Evolutionary conservation across 2,329 filamentous ascomycete genomes (phyloP), one percentile per base, ranked within the genome.

Genomic region (Xylariaceae sp.): DNA sequence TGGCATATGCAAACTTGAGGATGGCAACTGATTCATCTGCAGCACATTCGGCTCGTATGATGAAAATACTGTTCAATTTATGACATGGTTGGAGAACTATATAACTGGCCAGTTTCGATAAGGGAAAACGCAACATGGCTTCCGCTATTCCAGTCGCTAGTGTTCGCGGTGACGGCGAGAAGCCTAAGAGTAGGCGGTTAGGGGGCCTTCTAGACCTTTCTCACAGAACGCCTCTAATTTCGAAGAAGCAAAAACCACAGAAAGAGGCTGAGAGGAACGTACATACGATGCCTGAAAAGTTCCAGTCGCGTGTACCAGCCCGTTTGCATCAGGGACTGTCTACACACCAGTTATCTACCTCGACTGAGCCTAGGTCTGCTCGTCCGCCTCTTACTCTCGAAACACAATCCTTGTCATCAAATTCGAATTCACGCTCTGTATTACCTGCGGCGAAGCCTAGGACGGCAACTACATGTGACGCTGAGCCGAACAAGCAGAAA

Each of bases 391-490:
- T 76, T 4, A 71, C 69, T 37, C 72, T 75, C 35, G 73, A 76
- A 63, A 71, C 72, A 7, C 76, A 73, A 54, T 72, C 74, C 59
- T 74, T 72, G 71, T 74, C 72, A 19, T 63, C 67, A 3, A 71
- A 63, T 29, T 65, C 67, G 2, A 71, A 63, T 29, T 65, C 67
- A 52, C 65, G 64, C 4, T 71, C 72, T 27, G 65, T 62, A 19
- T 63, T 64, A 26, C 67, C 68, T n/a, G 63, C 60, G 26, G 60
- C 67, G 35, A 66, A 67, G 34, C 64, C 71, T 71, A 31, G 68
- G 69, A 27, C 68, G 69, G 12, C 66, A 69, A 69, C 71, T 3
- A 64, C 66, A 34, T 72, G 70, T 0, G 64, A 70, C 41, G 69
- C 71, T 41, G 66, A 65, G 42, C 61, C 59, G 26, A 53, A 64